These are phyloP conservation scores for Suillus cothurnatus DNA, from an alignment of 768 basidiomycete genomes.

Conservation along the genomic window DNA sequence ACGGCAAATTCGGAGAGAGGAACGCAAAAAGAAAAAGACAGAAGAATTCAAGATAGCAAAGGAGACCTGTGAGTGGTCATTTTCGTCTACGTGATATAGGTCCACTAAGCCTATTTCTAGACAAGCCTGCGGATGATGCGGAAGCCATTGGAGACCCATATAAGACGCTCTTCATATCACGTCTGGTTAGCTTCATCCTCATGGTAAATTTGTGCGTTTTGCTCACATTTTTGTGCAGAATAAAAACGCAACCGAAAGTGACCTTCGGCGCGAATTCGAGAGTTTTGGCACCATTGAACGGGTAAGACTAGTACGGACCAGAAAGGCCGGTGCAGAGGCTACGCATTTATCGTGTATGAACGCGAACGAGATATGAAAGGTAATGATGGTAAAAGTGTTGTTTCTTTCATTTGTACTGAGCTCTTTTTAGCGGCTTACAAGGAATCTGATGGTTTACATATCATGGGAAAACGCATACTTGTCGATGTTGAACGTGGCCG, in stretches of 20 bases:
- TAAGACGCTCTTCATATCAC: constrained; percentile 96
- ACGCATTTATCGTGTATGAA: constrained; percentile 97
- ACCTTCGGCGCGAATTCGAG: constrained; percentile 94
- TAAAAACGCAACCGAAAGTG: constrained; percentile 88
- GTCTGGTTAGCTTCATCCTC: constrained; percentile 57
- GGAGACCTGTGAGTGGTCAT: constrained; percentile 72
- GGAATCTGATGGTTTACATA: constrained; percentile 95
- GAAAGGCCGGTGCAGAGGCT: constrained; percentile 85
- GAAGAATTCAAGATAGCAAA: constrained; percentile 81
- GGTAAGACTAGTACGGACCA: constrained; percentile 92
- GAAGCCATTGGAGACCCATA: constrained; percentile 96
- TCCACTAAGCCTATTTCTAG: constrained; percentile 43
- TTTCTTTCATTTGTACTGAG: constrained; percentile 22
- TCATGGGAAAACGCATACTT: constrained; percentile 93
- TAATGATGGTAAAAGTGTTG: constrained; percentile 31
- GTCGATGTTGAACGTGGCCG: constrained; percentile 98
- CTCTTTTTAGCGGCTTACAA: constrained; percentile 82
- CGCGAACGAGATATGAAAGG: constrained; percentile 99
- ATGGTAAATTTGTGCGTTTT: constrained; percentile 4
- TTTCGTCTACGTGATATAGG: constrained; percentile 1
- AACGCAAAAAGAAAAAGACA: constrained; percentile 71
- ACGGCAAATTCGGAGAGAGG: constrained; percentile 75
- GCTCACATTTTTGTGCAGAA: constrained; percentile 54
- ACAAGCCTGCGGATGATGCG: constrained; percentile 89
- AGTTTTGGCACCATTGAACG: constrained; percentile 94